Evolutionary conservation across 805 yeast species (phyloP), one percentile per base, ranked within the genome.

Genomic region (Ogataea nakhonphanomensis): DNA sequence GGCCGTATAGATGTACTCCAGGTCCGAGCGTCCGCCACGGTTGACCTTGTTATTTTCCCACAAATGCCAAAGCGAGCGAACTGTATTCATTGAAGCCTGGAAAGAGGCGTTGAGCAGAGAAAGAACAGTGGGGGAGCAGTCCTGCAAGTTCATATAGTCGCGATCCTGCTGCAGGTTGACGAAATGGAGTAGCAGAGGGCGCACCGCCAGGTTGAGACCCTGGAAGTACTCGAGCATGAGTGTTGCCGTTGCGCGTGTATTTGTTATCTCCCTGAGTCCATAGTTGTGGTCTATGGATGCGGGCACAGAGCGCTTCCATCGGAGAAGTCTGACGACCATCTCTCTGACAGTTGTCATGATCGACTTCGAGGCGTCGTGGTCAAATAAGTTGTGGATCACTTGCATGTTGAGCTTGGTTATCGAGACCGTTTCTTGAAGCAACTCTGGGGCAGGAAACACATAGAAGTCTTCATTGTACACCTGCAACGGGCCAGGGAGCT

Each of bases 141-240:
- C 71, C 26, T 80, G 73, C 40, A 82, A 59, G 53, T 81, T 83
- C 33, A 80, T 71, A 25, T 40, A 49, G 42, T 71, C 72, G 46
- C 73, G 73, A 22, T 64, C 58, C n/a, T 24, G 42, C 49, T 80
- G 83, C 39, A 77, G 69, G 12, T 81, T 74, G 0, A 84, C 79
- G 54, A 81, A 81, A 54, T 82, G 88, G 50, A 81, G 79, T 33
- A 82, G 62, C 25, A 82, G 64, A 3, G 88, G 89, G 39, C 90
- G 62, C 1, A 82, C 84, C 0, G 88, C 87, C 33, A 82, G 59
- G 53, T 82, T 82, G 60, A 82, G 73, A 30, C 88, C 89, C 56
- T 81, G 87, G 57, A 81, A 82, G 58, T 81, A 82, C 53, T 82
- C 90, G 2, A 85, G 78, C 76, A 79, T 78, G 43, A 82, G 63